Evolutionary conservation across 805 yeast genomes (phyloP), one percentile per base, ranked within the genome.

Genomic region (Spathaspora passalidarum): DNA sequence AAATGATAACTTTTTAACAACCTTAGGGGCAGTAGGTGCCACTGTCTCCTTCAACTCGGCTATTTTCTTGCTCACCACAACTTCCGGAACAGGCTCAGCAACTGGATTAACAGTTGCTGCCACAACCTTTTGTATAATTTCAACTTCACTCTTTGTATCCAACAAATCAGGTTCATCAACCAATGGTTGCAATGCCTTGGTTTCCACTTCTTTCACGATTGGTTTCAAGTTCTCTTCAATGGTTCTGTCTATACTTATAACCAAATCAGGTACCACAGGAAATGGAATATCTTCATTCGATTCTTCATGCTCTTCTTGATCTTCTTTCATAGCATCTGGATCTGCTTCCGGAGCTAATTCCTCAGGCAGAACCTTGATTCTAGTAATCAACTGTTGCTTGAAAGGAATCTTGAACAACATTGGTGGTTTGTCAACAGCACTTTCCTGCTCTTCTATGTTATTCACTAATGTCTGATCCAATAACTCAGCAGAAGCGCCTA

Each of bases 1-100:
- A 60, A 85, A 80, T 40, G 88, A 82, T 53, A 85, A 69, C 62
- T 84, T 85, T 68, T 61, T 61, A 8, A 53, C 59, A 13, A 48
- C 49, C 19, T 42, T 51, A 13, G 51, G 49, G 14, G 42, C 43
- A 9, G 32, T 32, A 6, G 38, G 29, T 7, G 10, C 37, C 4
- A n/a, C 25, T 26, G n/a, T 37, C 11, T 38, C 34, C 9, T 43
- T 17, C 2, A 19, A 17, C 22, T 23, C 42, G 10, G 51, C 51
- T 26, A 48, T 46, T 25, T 26, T 49, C 3, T 25, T 18, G 18
- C 18, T 42, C 11, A 26, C 45, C 36, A 10, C 43, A 46, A 13
- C 46, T 46, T 40, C 20, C 6, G 21, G 18, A 6, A 13, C 17
- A 13, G 11, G 11, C 19, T 39, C 40, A 19, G 10, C 38, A 21